Percentiles rank a stretch among this genome's conserved stretches.
These are phyloP conservation scores for Ustilago lituana DNA, from an alignment of 1,284 basidiomycete genomes.

Conservation along the genomic window DNA sequence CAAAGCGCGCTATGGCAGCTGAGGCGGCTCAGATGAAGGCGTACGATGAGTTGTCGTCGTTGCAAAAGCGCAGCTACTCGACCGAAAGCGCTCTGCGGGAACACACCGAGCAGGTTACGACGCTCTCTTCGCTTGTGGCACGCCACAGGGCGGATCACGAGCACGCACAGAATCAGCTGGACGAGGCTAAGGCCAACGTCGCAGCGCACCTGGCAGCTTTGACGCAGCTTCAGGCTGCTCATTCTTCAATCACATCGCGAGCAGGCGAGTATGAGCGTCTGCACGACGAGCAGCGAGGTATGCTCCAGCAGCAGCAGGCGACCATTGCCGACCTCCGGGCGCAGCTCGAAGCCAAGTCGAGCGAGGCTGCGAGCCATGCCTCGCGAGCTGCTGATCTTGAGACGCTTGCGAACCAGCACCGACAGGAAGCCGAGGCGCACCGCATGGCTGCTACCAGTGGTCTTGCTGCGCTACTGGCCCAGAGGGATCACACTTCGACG, in stretches of 20 bases:
- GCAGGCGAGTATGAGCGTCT: slow-evolving; percentile 82
- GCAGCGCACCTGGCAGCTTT: slow-evolving; percentile 87
- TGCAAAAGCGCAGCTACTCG: slow-evolving; percentile 76
- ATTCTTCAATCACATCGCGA: slow-evolving; percentile 80
- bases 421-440: slow-evolving; percentile 62
- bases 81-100: slow-evolving; percentile 81
- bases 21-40: slow-evolving; percentile 81
- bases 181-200: slow-evolving; percentile 72
- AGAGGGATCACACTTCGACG: slow-evolving; percentile 42
- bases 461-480: slow-evolving; percentile 58
- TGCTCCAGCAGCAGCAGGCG: slow-evolving; percentile 64
- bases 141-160: slow-evolving; percentile 83
- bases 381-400: slow-evolving; percentile 78
- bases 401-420: slow-evolving; percentile 74
- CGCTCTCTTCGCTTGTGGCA: slow-evolving; percentile 79
- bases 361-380: slow-evolving; percentile 70
- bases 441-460: slow-evolving; percentile 59
- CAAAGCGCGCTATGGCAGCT: slow-evolving; percentile 81
- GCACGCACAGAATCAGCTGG: slow-evolving; percentile 75
- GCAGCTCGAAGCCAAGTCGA: slow-evolving; percentile 73
- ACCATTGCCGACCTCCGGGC: slow-evolving; percentile 80
- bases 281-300: slow-evolving; percentile 69
- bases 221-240: slow-evolving; percentile 82
- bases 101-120: slow-evolving; percentile 78
- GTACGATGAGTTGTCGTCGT: slow-evolving; percentile 76